A percentile compares a stretch with the other conserved stretches of the same genome.
Conservation (phyloP, 2,329 filamentous ascomycete species). For the Clarireedia paspali region DNA sequence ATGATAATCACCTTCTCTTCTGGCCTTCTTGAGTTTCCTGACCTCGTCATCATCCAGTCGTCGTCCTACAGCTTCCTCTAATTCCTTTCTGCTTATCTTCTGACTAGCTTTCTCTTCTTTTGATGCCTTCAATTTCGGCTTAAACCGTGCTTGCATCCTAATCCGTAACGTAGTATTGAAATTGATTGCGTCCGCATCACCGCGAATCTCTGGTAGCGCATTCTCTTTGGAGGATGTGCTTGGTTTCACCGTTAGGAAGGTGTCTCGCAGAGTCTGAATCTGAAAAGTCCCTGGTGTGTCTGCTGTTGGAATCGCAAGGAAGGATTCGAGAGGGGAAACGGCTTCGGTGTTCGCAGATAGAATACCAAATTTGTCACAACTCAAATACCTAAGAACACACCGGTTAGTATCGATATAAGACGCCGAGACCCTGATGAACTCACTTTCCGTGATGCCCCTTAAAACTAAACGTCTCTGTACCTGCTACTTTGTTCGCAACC, state of each 20-base stretch:
- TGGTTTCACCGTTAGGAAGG: conserved; percentile 58
- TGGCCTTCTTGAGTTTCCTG: conserved; percentile 70
- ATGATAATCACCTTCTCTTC: conserved; percentile 82
- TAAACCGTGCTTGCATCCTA: conserved; percentile 93
- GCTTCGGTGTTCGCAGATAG: conserved; percentile 73
- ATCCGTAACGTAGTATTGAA: conserved; percentile 70
- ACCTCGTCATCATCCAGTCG: conserved; percentile 80
- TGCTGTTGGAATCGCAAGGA: conserved; percentile 55
- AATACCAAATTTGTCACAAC: conserved; percentile 76
- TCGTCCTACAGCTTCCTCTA: conserved; percentile 74
- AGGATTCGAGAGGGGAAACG: conserved; percentile 76
- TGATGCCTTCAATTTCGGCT: conserved; percentile 68
- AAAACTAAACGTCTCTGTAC: conserved; percentile 75
- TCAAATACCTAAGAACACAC: conserved; percentile 56
- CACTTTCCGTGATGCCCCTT: conserved; percentile 86
- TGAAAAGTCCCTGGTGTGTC: conserved; percentile 66
- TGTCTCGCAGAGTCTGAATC: conserved; percentile 65
- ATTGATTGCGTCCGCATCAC: conserved; percentile 60
- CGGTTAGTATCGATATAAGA: not conserved
- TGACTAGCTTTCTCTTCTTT: conserved; percentile 79
- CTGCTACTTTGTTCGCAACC: conserved; percentile 77
- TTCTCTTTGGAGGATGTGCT: conserved; percentile 39
- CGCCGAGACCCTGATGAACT: conserved; percentile 19
- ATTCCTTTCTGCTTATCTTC: conserved; percentile 78
- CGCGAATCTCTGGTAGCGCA: conserved; percentile 58